Conservation (phyloP, 23 red algal species). For the Porphyridium purpureum region DNA sequence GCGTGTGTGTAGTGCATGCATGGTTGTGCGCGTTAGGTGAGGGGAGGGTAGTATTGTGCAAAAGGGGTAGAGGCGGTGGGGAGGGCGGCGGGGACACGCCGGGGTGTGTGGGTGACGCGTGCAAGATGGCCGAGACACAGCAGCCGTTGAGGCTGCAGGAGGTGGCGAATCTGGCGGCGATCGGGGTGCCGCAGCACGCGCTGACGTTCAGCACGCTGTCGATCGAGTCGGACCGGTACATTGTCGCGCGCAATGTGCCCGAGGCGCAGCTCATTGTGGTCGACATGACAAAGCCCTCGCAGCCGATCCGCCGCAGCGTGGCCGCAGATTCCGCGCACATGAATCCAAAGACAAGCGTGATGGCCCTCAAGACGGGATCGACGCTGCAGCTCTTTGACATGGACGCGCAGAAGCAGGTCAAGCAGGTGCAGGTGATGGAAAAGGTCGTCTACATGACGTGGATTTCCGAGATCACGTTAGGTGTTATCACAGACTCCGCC, state of each 20-base stretch:
- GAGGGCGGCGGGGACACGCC: too few species aligned
- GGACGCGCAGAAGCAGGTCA: slow-evolving; percentile 58
- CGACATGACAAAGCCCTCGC: slow-evolving; percentile 59
- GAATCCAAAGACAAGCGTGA: slow-evolving; percentile 68
- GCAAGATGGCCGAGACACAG: too few species aligned
- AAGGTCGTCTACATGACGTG: slow-evolving; percentile 85
- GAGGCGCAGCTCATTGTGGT: slow-evolving; percentile 40
- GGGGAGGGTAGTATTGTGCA: too few species aligned
- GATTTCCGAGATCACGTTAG: slow-evolving; percentile 56
- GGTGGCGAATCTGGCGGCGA: neutral
- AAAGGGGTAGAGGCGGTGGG: too few species aligned
- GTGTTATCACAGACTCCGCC: slow-evolving; percentile 59
- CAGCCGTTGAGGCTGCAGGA: too few species aligned
- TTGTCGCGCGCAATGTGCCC: slow-evolving; percentile 50
- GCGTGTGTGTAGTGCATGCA: too few species aligned
- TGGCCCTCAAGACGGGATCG: slow-evolving; percentile 67
- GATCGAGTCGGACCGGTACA: slow-evolving; percentile 83
- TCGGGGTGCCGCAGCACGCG: neutral
- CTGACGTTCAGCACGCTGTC: slow-evolving; percentile 1
- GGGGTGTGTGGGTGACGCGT: too few species aligned
- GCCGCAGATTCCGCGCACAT: slow-evolving; percentile 87
- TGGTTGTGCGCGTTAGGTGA: too few species aligned
- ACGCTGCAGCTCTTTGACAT: slow-evolving; percentile 97
- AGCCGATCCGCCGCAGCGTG: slow-evolving; percentile 56
- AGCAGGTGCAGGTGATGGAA: slow-evolving; percentile 52